Evolutionary conservation across 1,284 basidiomycete species (phyloP).

Genomic region (Ustilago loliicola): DNA sequence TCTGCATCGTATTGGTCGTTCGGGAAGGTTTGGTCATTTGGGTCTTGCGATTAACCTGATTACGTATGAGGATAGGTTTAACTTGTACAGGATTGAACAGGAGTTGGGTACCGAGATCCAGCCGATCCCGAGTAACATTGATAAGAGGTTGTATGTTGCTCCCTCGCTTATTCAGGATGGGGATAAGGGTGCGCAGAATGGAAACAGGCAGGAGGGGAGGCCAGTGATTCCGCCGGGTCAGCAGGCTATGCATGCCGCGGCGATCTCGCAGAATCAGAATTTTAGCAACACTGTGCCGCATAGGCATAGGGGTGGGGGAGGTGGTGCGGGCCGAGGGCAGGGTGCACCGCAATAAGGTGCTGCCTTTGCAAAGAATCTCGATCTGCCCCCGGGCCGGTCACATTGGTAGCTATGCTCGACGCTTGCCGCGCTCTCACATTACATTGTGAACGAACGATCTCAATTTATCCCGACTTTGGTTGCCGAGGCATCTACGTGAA

Average conservation of each 20-base stretch:
- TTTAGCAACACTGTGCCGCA: conserved; percentile 66
- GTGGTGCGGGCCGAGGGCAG: conserved; percentile 23
- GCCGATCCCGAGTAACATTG: conserved; percentile 91
- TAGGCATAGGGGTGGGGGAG: conserved; percentile 47
- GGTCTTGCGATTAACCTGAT: conserved; percentile 94
- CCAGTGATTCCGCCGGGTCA: conserved; percentile 70
- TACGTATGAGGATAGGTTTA: conserved; percentile 93
- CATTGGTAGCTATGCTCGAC: too few species aligned
- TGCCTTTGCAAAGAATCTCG: too few species aligned
- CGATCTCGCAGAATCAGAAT: conserved; percentile 67
- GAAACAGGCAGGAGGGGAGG: conserved; percentile 64
- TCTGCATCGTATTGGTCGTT: conserved; percentile 96
- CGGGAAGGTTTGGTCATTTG: conserved; percentile 95
- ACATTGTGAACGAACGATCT: too few species aligned
- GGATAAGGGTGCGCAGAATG: conserved; percentile 46
- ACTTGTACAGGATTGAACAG: conserved; percentile 96
- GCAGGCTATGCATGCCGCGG: conserved; percentile 66
- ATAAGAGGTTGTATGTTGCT: conserved; percentile 83
- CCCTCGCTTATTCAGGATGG: conserved; percentile 66
- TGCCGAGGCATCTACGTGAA: not conserved
- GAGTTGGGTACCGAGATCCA: conserved; percentile 98
- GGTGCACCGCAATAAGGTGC: conserved; percentile 30
- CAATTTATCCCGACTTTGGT: not conserved
- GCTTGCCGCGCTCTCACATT: too few species aligned
- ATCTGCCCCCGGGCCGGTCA: too few species aligned